Conservation (phyloP, 495 filamentous ascomycete species). For the Podospora comata region DNA sequence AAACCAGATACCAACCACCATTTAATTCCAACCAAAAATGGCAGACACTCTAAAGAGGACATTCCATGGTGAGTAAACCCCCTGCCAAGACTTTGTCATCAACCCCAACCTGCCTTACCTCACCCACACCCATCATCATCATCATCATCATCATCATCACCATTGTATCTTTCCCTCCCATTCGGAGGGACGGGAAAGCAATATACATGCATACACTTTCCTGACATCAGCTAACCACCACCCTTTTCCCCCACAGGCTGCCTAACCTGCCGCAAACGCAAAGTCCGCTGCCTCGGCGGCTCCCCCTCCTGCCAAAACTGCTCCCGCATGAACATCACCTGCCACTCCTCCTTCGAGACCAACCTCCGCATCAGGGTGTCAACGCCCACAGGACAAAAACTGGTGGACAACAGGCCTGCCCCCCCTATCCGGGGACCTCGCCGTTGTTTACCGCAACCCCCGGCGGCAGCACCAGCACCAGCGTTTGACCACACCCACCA, state of each 20-base stretch:
- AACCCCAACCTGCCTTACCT: not conserved
- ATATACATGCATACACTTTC: not conserved
- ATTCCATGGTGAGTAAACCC: slow-evolving; percentile 30
- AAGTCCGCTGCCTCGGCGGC: slow-evolving; percentile 37
- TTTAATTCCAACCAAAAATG: slow-evolving; percentile 10
- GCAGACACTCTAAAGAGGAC: slow-evolving; percentile 33
- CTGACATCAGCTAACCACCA: not conserved
- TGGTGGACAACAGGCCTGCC: slow-evolving; percentile 20
- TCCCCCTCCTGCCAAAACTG: slow-evolving; percentile 38
- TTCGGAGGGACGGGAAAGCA: not conserved
- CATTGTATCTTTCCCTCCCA: not conserved
- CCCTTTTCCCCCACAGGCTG: slow-evolving; percentile 23
- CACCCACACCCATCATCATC: not conserved
- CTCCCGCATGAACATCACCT: slow-evolving; percentile 35
- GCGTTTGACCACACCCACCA: not conserved
- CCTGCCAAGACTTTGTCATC: not conserved
- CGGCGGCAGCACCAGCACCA: not conserved
- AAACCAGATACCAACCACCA: not conserved
- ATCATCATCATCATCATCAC: not conserved
- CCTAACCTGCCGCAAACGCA: slow-evolving; percentile 39
- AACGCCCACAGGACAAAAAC: slow-evolving; percentile 30
- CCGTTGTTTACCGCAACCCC: not conserved
- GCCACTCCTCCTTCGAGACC: slow-evolving; percentile 37
- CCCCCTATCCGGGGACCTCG: slow-evolving; percentile 7
- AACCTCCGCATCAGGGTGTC: slow-evolving; percentile 34